Base-by-base conservation (phyloP, 2,329 filamentous ascomycete genomes). In the Pseudogymnoascus sp. region DNA sequence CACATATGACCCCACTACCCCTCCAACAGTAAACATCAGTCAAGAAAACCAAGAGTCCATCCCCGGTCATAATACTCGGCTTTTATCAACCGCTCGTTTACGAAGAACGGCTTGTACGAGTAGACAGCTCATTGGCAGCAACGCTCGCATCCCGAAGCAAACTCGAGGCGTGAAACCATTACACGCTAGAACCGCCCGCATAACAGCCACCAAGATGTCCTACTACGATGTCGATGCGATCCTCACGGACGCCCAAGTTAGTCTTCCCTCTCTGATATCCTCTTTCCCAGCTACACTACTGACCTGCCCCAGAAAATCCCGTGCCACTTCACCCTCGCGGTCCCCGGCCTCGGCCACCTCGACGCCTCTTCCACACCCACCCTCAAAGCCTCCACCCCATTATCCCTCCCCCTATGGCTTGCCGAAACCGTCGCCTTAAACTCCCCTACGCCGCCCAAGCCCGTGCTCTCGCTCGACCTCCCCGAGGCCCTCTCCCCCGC, bases 331-430 rank as follows among this genome's bases (percentile, higher is more conserved):
- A 90, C 96, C 72, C 84, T 97, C 72, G 89, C 93, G 65, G 88
- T 96, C 33, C 89, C 92, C 19, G 87, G 90, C 63, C 84, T 97
- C 53, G 93, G 93, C 68, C 91, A 96, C 74, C 83, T 99, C 65
- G 92, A 96, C 77, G 92, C 92, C 71, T 93, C 91, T 72, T 83
- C 89, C 23, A 74, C 76, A 2, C 77, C 82, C 33, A 77, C 89
- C 73, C 87, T 97, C 70, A 95, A 93, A 75, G 77, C 87, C 62
- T 90, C 90, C 65, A 93, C 91, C 0, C 86, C 88, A 46, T 82
- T 97, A 56, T 84, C 89, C 66, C 86, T 97, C 0, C 95, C 95
- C 1, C 82, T 97, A 68, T 99, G 95, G 95, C 86, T 99, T 11
- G 92, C 89, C 68, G 91, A 96, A 75, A 93, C 97, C 84, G 89